Evolutionary conservation across 2,329 filamentous ascomycete genomes (phyloP), one percentile per base, ranked within the genome.

Genomic region (Talaromyces pinophilus): DNA sequence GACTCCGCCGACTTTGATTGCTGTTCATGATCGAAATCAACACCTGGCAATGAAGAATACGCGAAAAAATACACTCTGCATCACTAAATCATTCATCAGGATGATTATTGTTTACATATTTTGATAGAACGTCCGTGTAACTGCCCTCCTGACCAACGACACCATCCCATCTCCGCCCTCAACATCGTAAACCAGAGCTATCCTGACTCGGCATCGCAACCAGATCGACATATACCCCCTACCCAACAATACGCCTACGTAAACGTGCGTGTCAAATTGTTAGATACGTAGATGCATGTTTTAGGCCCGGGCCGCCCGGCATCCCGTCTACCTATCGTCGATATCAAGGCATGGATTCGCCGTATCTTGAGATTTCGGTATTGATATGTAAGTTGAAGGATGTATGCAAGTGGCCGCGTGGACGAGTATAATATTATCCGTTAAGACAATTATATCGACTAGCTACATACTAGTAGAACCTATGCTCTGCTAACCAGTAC

Each of bases 361-460:
- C 50, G 25, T 33, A 55, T 55, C 28, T 19, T 35, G 28, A 35
- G 5, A 7, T 55, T 28, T 33, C 8, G 28, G 35, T 33, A 55
- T 33, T 5, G 48, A 52, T 52, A 30, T 17, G 22, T 28, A 19
- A 13, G 25, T 25, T 25, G 4, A 25, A 25, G 28, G 15, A 19
- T 55, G 28, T 33, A 35, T 55, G 50, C 50, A 55, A 33, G 50
- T 55, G 50, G 28, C 50, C 50, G 15, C 50, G 50, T 55, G 50
- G 50, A 55, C 50, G 5, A 13, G 3, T 52, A 28, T 52, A 52
- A 3, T 52, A 28, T 17, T 6, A 2, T 52, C 48, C 13, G 22
- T 28, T 52, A 52, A 28, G 48, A 52, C 3, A 28, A 52, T 52
- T 13, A 17, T 52, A 30, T 17, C 48, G 3, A 3, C 48, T 25